These are phyloP conservation scores for Exophiala sp. DNA, from an alignment of 2,329 filamentous ascomycete genomes.

Conservation along the genomic window DNA sequence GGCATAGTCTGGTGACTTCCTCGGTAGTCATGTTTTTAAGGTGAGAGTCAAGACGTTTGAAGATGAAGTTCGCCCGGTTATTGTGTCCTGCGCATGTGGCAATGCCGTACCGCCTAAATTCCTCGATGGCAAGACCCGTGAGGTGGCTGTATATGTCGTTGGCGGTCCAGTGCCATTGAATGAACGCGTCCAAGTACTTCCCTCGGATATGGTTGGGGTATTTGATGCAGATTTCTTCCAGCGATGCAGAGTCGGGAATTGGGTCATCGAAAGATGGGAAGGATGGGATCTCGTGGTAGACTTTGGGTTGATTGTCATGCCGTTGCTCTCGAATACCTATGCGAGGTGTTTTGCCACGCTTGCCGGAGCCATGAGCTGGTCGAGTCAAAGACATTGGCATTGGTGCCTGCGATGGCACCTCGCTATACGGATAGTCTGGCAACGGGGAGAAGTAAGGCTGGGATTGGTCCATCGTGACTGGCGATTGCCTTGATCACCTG, in stretches of 20 bases:
- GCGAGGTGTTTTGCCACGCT: neutral
- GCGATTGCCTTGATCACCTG: no score
- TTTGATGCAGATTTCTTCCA: conserved; percentile 17
- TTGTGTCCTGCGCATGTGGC: neutral
- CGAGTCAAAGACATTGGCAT: no score
- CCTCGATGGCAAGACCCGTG: conserved; percentile 1
- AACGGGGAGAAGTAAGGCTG: no score
- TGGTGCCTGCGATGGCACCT: no score
- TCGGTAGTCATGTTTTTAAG: conserved; percentile 3
- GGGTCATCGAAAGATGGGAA: conserved; percentile 12
- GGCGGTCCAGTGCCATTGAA: conserved; percentile 17
- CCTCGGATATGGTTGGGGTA: conserved; percentile 23
- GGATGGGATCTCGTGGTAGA: conserved; percentile 10
- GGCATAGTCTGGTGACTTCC: conserved; percentile 6
- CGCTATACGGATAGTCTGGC: no score
- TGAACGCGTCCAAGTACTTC: conserved; percentile 15
- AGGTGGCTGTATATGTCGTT: conserved; percentile 16
- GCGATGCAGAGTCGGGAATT: conserved; percentile 9
- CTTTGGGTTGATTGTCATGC: conserved; percentile 1
- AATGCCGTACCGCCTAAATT: conserved; percentile 6
- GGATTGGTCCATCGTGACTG: no score
- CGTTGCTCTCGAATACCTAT: neutral
- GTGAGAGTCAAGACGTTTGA: conserved; percentile 12
- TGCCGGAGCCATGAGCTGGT: neutral
- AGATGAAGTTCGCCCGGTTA: conserved; percentile 19